Evolutionary conservation across 192 early-diverging fungal genomes (phyloP).

Genomic region (Dissophora globulifera): DNA sequence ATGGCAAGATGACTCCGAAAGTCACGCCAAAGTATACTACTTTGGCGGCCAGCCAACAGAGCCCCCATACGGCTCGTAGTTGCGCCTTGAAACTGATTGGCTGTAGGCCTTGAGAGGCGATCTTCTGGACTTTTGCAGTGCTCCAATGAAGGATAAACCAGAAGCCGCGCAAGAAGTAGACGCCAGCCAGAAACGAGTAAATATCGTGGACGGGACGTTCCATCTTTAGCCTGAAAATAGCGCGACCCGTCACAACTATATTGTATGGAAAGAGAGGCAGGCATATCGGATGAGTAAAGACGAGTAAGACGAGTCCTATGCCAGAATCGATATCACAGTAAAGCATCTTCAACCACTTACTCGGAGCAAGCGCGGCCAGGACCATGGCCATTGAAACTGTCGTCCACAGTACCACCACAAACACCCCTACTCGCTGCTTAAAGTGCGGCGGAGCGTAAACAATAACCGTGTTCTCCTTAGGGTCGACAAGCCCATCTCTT

Average conservation of each 20-base stretch:
- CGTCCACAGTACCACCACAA: conserved; percentile 62
- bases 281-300: too few relatives aligned
- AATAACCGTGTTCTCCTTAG: conserved; percentile 70
- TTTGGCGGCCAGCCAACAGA: conserved; percentile 44
- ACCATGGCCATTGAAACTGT: conserved; percentile 60
- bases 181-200: conserved; percentile 75
- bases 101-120: conserved; percentile 16
- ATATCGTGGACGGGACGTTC: conserved; percentile 80
- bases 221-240: conserved; percentile 54
- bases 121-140: conserved; percentile 18
- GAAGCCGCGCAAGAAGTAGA: conserved; percentile 61
- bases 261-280: not conserved
- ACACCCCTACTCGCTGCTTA: conserved; percentile 61
- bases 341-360: conserved; percentile 34
- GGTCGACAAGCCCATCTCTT: conserved; percentile 22
- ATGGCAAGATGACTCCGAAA: conserved; percentile 75
- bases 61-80: conserved; percentile 13
- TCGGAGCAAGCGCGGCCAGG: conserved; percentile 59
- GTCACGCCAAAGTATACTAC: conserved; percentile 61
- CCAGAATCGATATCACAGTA: not conserved
- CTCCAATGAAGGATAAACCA: conserved; percentile 43
- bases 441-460: conserved; percentile 86
- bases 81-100: conserved; percentile 33
- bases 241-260: conserved; percentile 71
- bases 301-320: too few relatives aligned